Evolutionary conservation across 1,284 basidiomycete species (phyloP).

Genomic region (Coriolopsis trogii): DNA sequence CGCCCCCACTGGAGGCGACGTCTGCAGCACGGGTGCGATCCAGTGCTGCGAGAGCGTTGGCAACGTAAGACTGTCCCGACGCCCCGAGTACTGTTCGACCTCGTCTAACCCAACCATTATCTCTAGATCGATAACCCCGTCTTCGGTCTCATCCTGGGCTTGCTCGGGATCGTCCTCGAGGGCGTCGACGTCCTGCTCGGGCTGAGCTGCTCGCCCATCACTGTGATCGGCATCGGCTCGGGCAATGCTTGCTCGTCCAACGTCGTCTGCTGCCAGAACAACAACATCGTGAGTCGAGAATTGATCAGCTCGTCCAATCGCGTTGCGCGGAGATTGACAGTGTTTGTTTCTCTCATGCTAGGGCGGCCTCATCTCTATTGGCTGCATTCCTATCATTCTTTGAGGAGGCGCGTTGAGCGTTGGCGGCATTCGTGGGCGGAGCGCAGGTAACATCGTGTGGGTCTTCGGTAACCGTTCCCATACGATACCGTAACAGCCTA

Average conservation of each 20-base stretch:
- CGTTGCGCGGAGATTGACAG: too few relatives aligned
- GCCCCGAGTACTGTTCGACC: too few relatives aligned
- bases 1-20: constrained; percentile 9
- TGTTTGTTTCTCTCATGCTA: neutral
- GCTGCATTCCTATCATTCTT: constrained; percentile 23
- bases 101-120: too few relatives aligned
- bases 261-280: constrained; percentile 30
- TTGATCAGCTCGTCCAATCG: too few relatives aligned
- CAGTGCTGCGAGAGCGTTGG: constrained; percentile 24
- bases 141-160: constrained; percentile 14
- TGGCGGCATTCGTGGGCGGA: neutral
- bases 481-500: too few relatives aligned
- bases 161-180: constrained; percentile 24
- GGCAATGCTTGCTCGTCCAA: constrained; percentile 19
- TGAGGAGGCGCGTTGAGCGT: too few relatives aligned
- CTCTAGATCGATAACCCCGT: constrained; percentile 14
- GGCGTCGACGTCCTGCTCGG: constrained; percentile 24
- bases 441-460: neutral
- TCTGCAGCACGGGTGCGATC: constrained; percentile 22
- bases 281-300: constrained; percentile 21
- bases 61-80: neutral
- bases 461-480: too few relatives aligned
- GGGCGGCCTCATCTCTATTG: constrained; percentile 26
- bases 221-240: constrained; percentile 20
- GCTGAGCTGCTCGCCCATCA: constrained; percentile 26